phyloP scores from a whole-genome alignment of 192 early-diverging fungal genomes.

The Entomortierella parvispora region DNA sequence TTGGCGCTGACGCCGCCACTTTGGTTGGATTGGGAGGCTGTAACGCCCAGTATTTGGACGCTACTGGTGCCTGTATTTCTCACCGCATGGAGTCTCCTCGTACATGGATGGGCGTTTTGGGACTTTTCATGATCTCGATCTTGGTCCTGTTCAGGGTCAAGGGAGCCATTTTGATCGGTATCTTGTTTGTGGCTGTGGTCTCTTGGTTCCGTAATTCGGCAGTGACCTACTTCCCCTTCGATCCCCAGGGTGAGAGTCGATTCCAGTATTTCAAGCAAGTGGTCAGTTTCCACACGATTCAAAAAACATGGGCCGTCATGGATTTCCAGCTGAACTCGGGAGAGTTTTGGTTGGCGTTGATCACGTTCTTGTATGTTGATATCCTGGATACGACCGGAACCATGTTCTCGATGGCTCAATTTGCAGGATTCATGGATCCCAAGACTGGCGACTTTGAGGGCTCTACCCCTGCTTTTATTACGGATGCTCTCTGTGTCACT shows the following conservation, averaged over 20 bases:
- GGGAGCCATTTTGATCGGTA: conserved; percentile 78
- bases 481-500: conserved; percentile 72
- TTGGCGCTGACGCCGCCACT: conserved; percentile 69
- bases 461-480: conserved; percentile 77
- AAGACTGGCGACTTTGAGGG: conserved; percentile 84
- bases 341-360: conserved; percentile 80
- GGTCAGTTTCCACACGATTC: conserved; percentile 71
- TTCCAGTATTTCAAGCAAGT: conserved; percentile 80
- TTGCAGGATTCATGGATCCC: conserved; percentile 78
- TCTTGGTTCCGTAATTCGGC: conserved; percentile 76
- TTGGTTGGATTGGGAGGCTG: conserved; percentile 81
- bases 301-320: conserved; percentile 65
- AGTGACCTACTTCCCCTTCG: conserved; percentile 82
- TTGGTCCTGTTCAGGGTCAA: conserved; percentile 72
- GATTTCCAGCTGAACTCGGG: conserved; percentile 69
- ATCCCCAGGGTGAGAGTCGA: conserved; percentile 62
- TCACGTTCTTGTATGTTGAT: conserved; percentile 88
- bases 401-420: conserved; percentile 86
- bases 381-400: conserved; percentile 88
- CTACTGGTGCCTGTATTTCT: conserved; percentile 64
- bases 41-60: conserved; percentile 62
- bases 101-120: conserved; percentile 78
- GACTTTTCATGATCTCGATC: conserved; percentile 75
- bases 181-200: conserved; percentile 73
- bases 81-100: conserved; percentile 72